Conservation (phyloP, 2,329 filamentous ascomycete genomes). For the Massarina eburnea region DNA sequence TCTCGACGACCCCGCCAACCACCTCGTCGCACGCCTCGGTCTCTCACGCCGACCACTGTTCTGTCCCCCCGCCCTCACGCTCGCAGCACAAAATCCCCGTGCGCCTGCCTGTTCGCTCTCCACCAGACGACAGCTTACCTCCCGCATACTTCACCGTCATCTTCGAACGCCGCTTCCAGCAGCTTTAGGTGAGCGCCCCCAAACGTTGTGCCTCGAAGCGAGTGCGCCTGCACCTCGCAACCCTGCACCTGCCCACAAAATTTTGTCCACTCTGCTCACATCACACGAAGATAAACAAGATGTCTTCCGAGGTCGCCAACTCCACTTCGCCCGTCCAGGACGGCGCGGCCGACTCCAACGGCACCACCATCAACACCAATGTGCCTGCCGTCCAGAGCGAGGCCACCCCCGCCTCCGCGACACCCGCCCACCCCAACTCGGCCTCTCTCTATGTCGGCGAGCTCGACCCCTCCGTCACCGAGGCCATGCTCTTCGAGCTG, state of each 20-base stretch:
- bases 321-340: slow-evolving; percentile 62
- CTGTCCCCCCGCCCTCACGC: slow-evolving; percentile 21
- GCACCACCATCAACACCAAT: slow-evolving; percentile 70
- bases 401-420: slow-evolving; percentile 70
- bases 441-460: slow-evolving; percentile 99
- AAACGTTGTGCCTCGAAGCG: slow-evolving; percentile 31
- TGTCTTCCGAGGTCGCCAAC: slow-evolving; percentile 49
- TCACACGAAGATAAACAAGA: slow-evolving; percentile 30
- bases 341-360: slow-evolving; percentile 69
- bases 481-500: slow-evolving; percentile 99
- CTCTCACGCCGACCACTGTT: slow-evolving; percentile 31
- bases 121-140: slow-evolving; percentile 16
- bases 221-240: slow-evolving; percentile 31
- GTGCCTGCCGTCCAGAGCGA: slow-evolving; percentile 65
- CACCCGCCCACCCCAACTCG: slow-evolving; percentile 84
- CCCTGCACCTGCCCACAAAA: slow-evolving; percentile 34
- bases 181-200: slow-evolving; percentile 28
- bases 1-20: slow-evolving; percentile 32
- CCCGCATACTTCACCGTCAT: slow-evolving; percentile 20
- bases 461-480: slow-evolving; percentile 95
- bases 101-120: slow-evolving; percentile 23
- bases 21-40: slow-evolving; percentile 25
- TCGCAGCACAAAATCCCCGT: slow-evolving; percentile 20
- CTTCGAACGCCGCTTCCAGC: slow-evolving; percentile 25
- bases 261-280: slow-evolving; percentile 13